Base-by-base conservation (phyloP, 352 stramenopile genomes). In the Discostella stelligera region DNA sequence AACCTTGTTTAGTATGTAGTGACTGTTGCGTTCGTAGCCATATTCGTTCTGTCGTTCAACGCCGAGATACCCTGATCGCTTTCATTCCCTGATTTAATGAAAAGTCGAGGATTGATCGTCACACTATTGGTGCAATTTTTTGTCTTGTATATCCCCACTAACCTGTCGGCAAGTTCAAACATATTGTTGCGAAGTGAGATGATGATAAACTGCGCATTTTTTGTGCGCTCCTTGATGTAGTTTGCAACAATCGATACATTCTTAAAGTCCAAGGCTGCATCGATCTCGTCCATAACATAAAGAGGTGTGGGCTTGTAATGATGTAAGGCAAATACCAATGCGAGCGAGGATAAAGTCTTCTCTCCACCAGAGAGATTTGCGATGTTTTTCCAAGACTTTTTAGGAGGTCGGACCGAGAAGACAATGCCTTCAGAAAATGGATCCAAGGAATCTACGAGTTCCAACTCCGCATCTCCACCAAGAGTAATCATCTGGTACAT, bases 311-410 rank as follows among this genome's bases (percentile, higher is more conserved):
- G 97, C 80, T 99, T 99, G 93, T 98, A 99, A 89, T 99, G 96
- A 85, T 99, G 97, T 58, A 99, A 89, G 16, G 97, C 97, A 91
- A 99, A 99, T 23, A 99, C 96, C 5, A 99, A 88, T n/a, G 97
- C 97, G 18, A 99, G 91, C 6, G 96, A 99, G 14, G 95, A 97
- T 0, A 99, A 88, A 0, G 97, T 99, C 88, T 99, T 99, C 83
- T 99, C 97, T 23, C 97, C 97, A 71, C 97, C 97, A 39, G 94
- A 98, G 27, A 99, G 84, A 82, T 99, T 99, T 0, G 95, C 96
- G 76, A 99, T 99, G 76, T 99, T 98, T 85, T 99, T 99, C 97
- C 97, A 99, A 53, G 94, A 98, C 90, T 99, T 99, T 88, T 99
- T 99, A 1, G 97, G 98, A 58, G 97, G 97, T 10, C 97, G 92